Evolutionary conservation across 2,329 filamentous ascomycete genomes (phyloP).

Genomic region (Cordyceps farinosa): DNA sequence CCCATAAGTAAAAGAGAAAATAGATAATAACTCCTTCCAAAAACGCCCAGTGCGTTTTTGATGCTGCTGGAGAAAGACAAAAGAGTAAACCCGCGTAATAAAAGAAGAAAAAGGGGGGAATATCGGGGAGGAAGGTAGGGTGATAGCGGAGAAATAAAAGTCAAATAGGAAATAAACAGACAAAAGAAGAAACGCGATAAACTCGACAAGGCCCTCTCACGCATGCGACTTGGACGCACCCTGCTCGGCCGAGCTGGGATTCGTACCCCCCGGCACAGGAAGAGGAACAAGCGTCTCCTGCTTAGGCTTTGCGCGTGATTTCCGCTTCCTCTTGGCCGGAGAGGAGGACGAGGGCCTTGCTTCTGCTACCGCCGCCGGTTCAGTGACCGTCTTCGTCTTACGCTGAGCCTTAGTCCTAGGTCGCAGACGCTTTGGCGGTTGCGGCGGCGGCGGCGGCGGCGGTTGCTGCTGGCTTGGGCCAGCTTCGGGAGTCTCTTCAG

Average conservation of each 20-base stretch:
- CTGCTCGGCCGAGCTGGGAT: not conserved
- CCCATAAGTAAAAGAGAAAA: not conserved
- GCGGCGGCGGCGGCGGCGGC: not conserved
- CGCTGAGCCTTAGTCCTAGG: slow-evolving; percentile 6
- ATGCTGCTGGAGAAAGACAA: not conserved
- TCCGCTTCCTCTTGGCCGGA: not conserved
- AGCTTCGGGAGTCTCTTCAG: not conserved
- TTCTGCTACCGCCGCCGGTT: not conserved
- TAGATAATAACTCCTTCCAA: not conserved
- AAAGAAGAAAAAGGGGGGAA: not conserved
- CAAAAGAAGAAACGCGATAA: slow-evolving; percentile 4
- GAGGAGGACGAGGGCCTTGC: not conserved
- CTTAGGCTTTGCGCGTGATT: slow-evolving; percentile 1
- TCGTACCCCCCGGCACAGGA: not conserved
- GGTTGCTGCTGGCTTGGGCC: not conserved
- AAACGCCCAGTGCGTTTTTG: slow-evolving; percentile 1
- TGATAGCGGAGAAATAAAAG: too few species aligned
- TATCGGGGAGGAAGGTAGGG: too few species aligned
- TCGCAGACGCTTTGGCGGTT: not conserved
- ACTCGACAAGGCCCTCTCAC: too few species aligned
- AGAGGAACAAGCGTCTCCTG: slow-evolving; percentile 2
- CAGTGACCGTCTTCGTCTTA: not conserved
- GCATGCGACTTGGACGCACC: not conserved
- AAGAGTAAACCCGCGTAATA: not conserved
- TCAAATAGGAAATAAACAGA: too few species aligned